Percentiles rank a stretch among this genome's conserved stretches.
These are phyloP conservation scores for Globisporangium nunn DNA, from an alignment of 352 stramenopile species.

Conservation along the genomic window DNA sequence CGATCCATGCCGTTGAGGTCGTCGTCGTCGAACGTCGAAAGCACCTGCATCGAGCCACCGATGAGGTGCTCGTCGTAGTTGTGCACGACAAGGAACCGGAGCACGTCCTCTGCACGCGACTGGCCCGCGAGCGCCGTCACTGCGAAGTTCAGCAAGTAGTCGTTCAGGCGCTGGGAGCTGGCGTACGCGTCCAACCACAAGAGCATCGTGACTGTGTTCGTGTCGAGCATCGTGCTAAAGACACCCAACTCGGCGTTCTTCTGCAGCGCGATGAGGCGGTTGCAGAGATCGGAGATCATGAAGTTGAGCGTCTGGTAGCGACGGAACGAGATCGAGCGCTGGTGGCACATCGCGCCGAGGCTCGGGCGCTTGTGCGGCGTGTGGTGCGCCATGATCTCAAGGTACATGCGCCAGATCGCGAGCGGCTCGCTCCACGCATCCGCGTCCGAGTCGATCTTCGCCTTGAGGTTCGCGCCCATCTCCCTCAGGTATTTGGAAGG, in stretches of 20 bases:
- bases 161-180: slow-evolving; percentile 48
- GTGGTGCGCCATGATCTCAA: slow-evolving; percentile 41
- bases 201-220: slow-evolving; percentile 41
- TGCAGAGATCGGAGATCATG: slow-evolving; percentile 71
- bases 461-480: slow-evolving; percentile 68
- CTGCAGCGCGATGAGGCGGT: slow-evolving; percentile 43
- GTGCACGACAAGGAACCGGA: slow-evolving; percentile 70
- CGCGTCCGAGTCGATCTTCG: slow-evolving; percentile 57
- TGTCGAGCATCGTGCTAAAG: slow-evolving; percentile 36
- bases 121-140: slow-evolving; percentile 23
- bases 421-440: slow-evolving; percentile 75
- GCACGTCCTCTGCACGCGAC: slow-evolving; percentile 28
- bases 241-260: slow-evolving; percentile 21
- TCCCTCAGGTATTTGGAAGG: slow-evolving; percentile 55
- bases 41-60: slow-evolving; percentile 20
- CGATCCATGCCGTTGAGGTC: slow-evolving; percentile 39
- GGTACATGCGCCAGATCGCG: slow-evolving; percentile 66
- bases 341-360: slow-evolving; percentile 32
- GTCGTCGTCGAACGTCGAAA: slow-evolving; percentile 33
- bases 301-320: slow-evolving; percentile 75
- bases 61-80: slow-evolving; percentile 76
- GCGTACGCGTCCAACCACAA: slow-evolving; percentile 49
- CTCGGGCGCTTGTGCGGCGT: slow-evolving; percentile 33
- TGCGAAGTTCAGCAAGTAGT: slow-evolving; percentile 39
- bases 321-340: slow-evolving; percentile 50